phyloP scores from a whole-genome alignment of 2,329 filamentous ascomycete species.

The Dryadomyces quercivorus region DNA sequence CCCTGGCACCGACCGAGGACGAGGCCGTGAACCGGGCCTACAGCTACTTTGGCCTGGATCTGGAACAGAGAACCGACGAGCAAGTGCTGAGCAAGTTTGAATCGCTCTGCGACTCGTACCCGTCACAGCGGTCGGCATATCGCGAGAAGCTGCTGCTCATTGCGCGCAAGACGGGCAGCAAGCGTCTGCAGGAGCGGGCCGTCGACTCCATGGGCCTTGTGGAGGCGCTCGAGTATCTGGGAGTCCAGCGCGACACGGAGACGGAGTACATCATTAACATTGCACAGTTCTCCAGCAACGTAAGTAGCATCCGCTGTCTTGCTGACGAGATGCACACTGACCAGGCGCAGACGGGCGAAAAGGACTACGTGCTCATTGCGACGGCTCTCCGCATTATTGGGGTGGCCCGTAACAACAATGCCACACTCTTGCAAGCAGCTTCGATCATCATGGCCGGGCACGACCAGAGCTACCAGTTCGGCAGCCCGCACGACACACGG shows the following conservation, averaged over 20 bases:
- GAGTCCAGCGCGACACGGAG: constrained; percentile 20
- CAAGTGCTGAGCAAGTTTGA: constrained; percentile 15
- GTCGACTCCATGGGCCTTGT: constrained; percentile 17
- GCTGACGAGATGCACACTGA: background rate
- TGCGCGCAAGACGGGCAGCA: constrained; percentile 14
- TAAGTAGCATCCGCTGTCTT: background rate
- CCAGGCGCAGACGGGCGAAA: constrained; percentile 4
- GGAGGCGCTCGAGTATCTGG: constrained; percentile 27
- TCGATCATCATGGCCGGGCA: constrained; percentile 5
- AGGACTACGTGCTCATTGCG: constrained; percentile 10
- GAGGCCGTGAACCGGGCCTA: constrained; percentile 13
- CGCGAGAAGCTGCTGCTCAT: constrained; percentile 18
- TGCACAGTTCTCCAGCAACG: constrained; percentile 6
- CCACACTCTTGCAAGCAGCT: background rate
- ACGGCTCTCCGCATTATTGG: constrained; percentile 8
- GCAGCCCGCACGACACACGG: constrained; percentile 5
- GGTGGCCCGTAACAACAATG: constrained; percentile 5
- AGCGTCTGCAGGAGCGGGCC: constrained; percentile 8
- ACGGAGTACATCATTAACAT: constrained; percentile 19
- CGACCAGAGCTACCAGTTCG: constrained; percentile 5
- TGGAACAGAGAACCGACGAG: constrained; percentile 7
- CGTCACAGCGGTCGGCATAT: constrained; percentile 15
- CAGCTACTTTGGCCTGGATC: constrained; percentile 14
- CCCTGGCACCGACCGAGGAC: background rate
- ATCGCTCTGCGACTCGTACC: constrained; percentile 13